Evolutionary conservation across 2,329 filamentous ascomycete genomes (phyloP).

Genomic region (Sporothrix sp.): DNA sequence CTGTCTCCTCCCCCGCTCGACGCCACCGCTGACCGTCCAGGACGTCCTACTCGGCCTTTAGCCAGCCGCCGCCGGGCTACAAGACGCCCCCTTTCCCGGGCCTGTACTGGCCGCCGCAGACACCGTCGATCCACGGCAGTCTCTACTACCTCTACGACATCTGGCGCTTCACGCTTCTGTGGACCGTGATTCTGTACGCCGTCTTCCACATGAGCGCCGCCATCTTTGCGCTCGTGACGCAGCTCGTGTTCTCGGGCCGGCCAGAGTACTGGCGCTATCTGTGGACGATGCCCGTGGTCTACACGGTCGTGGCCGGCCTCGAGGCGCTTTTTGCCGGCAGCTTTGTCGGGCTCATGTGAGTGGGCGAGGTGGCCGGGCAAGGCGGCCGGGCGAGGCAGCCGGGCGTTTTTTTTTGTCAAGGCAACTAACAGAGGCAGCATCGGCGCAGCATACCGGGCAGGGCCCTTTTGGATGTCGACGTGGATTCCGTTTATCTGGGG

Average conservation of each 20-base stretch:
- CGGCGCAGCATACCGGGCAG: conserved; percentile 69
- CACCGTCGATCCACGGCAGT: conserved; percentile 37
- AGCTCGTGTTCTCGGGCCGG: conserved; percentile 43
- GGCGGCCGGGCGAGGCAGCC: too few relatives aligned
- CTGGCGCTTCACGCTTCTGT: conserved; percentile 78
- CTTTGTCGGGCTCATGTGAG: conserved; percentile 70
- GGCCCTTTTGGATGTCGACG: conserved; percentile 83
- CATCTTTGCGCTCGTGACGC: conserved; percentile 61
- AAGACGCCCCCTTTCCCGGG: conserved; percentile 65
- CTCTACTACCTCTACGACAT: conserved; percentile 70
- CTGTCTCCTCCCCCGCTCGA: background rate
- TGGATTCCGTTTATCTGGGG: conserved; percentile 91
- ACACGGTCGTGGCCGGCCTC: conserved; percentile 59
- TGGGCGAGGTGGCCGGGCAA: too few relatives aligned
- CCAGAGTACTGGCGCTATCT: conserved; percentile 49
- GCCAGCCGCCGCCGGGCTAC: conserved; percentile 45
- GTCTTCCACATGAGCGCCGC: conserved; percentile 65
- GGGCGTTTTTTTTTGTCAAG: too few relatives aligned
- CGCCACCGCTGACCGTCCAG: conserved; percentile 3
- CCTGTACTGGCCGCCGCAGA: conserved; percentile 62
- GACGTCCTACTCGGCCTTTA: conserved; percentile 7
- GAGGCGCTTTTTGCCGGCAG: conserved; percentile 75
- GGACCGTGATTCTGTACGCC: conserved; percentile 73
- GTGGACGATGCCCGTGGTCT: conserved; percentile 64
- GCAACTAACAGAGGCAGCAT: conserved; percentile 41